Conservation (phyloP, 305 asterid genomes). For the Solanum hybrid region DNA sequence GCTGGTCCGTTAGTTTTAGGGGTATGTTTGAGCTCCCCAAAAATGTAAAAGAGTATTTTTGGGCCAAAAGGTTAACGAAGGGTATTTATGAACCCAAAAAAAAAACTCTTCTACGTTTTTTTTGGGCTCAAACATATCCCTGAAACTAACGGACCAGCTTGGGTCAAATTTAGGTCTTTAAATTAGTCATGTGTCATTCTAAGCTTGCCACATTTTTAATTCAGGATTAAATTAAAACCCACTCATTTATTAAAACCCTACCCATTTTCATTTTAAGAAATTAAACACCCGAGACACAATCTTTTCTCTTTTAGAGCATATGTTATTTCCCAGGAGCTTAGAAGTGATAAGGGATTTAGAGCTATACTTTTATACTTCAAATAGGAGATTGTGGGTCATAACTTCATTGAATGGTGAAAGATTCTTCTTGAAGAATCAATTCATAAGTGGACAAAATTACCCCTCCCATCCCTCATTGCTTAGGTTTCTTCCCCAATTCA, state of each 20-base stretch:
- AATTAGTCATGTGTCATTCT: not conserved
- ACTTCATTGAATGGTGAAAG: too few species aligned
- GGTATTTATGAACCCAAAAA: not conserved
- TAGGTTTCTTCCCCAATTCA: not conserved
- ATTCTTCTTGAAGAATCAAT: too few species aligned
- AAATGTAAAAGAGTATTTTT: not conserved
- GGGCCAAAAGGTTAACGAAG: not conserved
- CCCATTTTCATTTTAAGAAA: not conserved
- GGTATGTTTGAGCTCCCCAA: not conserved
- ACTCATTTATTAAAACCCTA: not conserved
- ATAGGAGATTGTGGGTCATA: not conserved
- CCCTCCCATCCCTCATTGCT: not conserved
- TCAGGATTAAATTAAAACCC: not conserved
- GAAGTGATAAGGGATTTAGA: not conserved
- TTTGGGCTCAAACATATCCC: not conserved
- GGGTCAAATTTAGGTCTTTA: not conserved
- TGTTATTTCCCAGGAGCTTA: not conserved
- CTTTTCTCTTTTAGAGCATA: not conserved
- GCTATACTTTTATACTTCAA: not conserved
- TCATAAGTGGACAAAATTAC: too few species aligned
- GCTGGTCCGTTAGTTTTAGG: not conserved
- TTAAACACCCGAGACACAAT: not conserved
- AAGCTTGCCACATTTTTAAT: not conserved
- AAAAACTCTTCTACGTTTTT: not conserved
- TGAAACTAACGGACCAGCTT: not conserved